Base-by-base conservation (phyloP, 257 asterid genomes). In the Henckelia pumila region DNA sequence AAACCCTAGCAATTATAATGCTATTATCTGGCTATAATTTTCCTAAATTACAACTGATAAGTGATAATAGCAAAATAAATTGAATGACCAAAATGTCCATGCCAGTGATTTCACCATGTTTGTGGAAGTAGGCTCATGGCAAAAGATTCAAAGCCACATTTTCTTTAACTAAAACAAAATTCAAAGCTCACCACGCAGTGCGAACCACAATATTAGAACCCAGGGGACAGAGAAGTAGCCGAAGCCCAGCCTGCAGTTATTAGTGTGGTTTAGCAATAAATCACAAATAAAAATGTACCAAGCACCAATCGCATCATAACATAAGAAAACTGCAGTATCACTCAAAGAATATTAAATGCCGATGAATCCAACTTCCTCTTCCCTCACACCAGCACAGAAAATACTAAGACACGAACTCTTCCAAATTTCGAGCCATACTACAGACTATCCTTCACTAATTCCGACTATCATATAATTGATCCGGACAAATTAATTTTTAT, bases 151-250 rank as follows among this genome's bases (percentile, higher is more conserved):
- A 58, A 64, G 44, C 21, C 8, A 6, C 8, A 8, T 22, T n/a
- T 50, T n/a, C n/a, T n/a, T n/a, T n/a, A n/a, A n/a, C n/a, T n/a
- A n/a, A n/a, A n/a, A n/a, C n/a, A n/a, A n/a, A 61, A 47, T 22
- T 50, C 30, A 64, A 68, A 73, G 30, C 89, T 88, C 82, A 93
- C 99, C 97, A 88, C 3, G 99, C 95, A 32, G 96, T 85, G 26
- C 91, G 89, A 66, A 84, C 59, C 56, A 93, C 91, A 35, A 93
- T 75, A 76, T 93, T 88, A 59, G 97, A 81, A 49, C 88, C 81
- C 72, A 93, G 76, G 8, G 99, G 97, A 52, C 70, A 77, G 58
- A 93, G 95, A 67, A 88, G 92, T 63, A 90, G 70, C 30, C 77
- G 71, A 72, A 93, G 71, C 59, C 95, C 97, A 40, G 84, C 95